Percentiles rank a stretch among this genome's conserved stretches.
Conservation (phyloP, 306 rosid species). For the Arachis stenosperma region DNA sequence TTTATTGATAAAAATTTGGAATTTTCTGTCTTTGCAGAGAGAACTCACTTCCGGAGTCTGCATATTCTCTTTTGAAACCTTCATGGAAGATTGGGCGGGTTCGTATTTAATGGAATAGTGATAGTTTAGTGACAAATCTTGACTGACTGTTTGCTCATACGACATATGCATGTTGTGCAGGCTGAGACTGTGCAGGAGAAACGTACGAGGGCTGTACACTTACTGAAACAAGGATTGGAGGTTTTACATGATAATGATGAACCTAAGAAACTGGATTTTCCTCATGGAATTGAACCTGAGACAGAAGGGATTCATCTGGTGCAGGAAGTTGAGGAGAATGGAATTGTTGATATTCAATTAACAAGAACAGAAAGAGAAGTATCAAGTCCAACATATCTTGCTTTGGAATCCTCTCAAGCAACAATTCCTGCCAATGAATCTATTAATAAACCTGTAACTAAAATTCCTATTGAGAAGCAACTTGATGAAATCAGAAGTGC, state of each 20-base stretch:
- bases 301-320: slow-evolving; percentile 39
- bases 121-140: slow-evolving; percentile 9
- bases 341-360: slow-evolving; percentile 39
- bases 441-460: slow-evolving; percentile 29
- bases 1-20: slow-evolving; percentile 30
- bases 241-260: slow-evolving; percentile 42
- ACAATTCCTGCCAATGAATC: slow-evolving; percentile 31
- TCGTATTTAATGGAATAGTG: slow-evolving; percentile 39
- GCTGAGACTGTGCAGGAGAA: slow-evolving; percentile 68
- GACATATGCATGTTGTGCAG: slow-evolving; percentile 41
- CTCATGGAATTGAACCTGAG: slow-evolving; percentile 45
- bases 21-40: slow-evolving; percentile 51
- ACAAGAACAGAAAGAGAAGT: slow-evolving; percentile 37
- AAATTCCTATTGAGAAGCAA: slow-evolving; percentile 24
- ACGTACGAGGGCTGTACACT: slow-evolving; percentile 59
- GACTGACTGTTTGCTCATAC: slow-evolving; percentile 22
- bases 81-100: slow-evolving; percentile 72
- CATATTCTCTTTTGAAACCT: slow-evolving; percentile 72
- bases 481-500: slow-evolving; percentile 41
- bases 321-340: slow-evolving; percentile 41
- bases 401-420: slow-evolving; percentile 47
- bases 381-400: slow-evolving; percentile 14
- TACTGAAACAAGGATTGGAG: slow-evolving; percentile 64
- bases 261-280: slow-evolving; percentile 31
- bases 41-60: slow-evolving; percentile 71